Evolutionary conservation across 2,329 filamentous ascomycete genomes (phyloP), one percentile per base, ranked within the genome.

Genomic region (Capronia americana): DNA sequence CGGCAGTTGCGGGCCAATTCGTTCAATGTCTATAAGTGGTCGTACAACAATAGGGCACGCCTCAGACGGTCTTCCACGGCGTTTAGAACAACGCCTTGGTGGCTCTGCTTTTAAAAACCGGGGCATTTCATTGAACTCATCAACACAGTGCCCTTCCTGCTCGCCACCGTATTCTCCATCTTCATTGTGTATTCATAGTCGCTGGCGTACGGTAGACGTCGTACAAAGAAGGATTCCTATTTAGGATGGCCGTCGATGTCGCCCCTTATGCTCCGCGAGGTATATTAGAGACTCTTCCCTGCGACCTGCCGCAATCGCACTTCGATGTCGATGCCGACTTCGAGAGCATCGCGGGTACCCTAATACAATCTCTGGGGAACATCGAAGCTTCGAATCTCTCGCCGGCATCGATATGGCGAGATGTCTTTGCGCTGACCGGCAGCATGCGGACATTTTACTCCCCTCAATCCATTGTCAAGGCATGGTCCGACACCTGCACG

Each of bases 351-450:
- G 66, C 60, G n/a, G 30, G 38, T 8, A 55, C 60, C 1, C 7
- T 64, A 1, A 30, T 68, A 14, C 34, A 58, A 5, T 63, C 48
- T n/a, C 46, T 68, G 4, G 38, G 30, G 6, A 8, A 48, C 4
- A 55, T 68, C 24, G 26, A 34, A 17, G 11, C 23, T 24, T 50
- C 44, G 51, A 44, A 50, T 5, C 55, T 68, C 4, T 59, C 58
- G 10, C 12, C 56, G 14, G 30, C 23, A 8, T 41, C 73, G 10
- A 60, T 75, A 14, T 75, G 73, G 73, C 65, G 72, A 11, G 74
- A 75, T 50, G 50, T 68, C n/a, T 74, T 71, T 53, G 70, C 71
- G 8, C 61, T 75, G 26, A 75, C 70, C 1, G 73, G 74, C 23
- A 73, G 69, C 4, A 38, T 72, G 28, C 67, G 74, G 28, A 75